phyloP scores from a whole-genome alignment of 257 asterid genomes.

The Lycium barbarum region DNA sequence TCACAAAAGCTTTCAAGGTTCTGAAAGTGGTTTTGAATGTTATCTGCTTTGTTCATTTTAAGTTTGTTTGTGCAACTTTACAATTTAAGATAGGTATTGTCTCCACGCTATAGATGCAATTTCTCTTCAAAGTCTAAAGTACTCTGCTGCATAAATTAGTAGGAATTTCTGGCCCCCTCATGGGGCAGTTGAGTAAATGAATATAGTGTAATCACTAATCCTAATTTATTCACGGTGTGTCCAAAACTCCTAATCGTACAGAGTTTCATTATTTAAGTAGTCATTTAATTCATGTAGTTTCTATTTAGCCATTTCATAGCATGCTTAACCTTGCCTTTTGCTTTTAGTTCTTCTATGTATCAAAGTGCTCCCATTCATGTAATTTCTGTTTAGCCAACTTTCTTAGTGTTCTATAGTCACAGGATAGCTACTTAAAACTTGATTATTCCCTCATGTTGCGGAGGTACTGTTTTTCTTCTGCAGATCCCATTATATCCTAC shows the following conservation, averaged over 20 bases:
- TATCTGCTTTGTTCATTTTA: slow-evolving; percentile 8
- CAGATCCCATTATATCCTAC: slow-evolving; percentile 61
- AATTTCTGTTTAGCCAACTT: neutral
- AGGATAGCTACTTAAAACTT: neutral
- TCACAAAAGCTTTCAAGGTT: neutral
- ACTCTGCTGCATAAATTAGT: neutral
- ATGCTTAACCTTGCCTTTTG: neutral
- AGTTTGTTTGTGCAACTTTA: neutral
- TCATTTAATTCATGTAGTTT: neutral
- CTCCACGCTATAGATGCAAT: neutral
- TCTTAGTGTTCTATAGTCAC: neutral
- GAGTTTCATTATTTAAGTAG: neutral
- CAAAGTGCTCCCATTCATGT: neutral
- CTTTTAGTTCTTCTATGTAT: neutral
- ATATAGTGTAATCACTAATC: slow-evolving; percentile 2
- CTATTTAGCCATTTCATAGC: neutral
- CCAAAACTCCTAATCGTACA: neutral
- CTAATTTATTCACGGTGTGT: neutral
- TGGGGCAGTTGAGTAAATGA: neutral
- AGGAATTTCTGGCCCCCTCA: neutral
- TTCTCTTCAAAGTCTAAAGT: neutral
- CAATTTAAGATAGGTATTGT: neutral
- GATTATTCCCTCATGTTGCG: neutral
- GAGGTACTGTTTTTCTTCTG: slow-evolving; percentile 18
- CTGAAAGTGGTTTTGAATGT: neutral